These are phyloP conservation scores for Trichoderma endophyticum DNA, from an alignment of 2,329 filamentous ascomycete genomes.

Conservation along the genomic window DNA sequence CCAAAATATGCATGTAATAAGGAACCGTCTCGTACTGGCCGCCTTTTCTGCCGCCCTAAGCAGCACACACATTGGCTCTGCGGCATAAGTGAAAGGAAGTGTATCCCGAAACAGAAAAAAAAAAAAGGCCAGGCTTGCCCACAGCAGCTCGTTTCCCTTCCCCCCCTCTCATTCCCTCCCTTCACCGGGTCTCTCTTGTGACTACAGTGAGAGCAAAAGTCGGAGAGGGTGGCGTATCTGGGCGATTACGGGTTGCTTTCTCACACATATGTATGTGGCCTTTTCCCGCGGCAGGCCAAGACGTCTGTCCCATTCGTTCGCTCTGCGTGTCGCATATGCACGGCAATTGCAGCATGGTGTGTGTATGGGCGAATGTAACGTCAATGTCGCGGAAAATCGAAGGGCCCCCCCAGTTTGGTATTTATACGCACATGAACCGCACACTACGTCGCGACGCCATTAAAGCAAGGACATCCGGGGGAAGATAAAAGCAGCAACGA, in stretches of 20 bases:
- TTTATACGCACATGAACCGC: conserved; percentile 21
- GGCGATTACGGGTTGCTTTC: conserved; percentile 4
- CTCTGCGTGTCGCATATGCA: conserved; percentile 19
- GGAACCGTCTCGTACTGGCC: conserved; percentile 8
- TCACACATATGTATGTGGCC: conserved; percentile 19
- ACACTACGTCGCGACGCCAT: conserved; percentile 14
- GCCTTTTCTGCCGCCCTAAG: conserved; percentile 5
- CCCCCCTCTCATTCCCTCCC: conserved; percentile 9
- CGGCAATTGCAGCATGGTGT: conserved; percentile 20
- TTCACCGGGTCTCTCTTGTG: conserved; percentile 11
- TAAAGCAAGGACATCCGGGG: background rate
- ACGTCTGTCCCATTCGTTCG: conserved; percentile 18
- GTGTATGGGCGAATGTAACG: conserved; percentile 26
- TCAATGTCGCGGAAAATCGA: conserved; percentile 26
- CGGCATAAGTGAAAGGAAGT: conserved; percentile 7
- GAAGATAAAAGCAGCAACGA: background rate
- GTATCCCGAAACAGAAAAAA: conserved; percentile 11
- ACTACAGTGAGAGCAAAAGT: background rate
- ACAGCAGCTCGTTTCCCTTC: background rate
- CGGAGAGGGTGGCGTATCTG: conserved; percentile 18
- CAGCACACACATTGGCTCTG: background rate
- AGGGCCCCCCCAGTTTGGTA: conserved; percentile 17
- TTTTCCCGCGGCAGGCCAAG: conserved; percentile 18
- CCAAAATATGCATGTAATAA: conserved; percentile 19
- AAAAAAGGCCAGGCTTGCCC: conserved; percentile 2